Evolutionary conservation across 2,329 filamentous ascomycete genomes (phyloP).

Genomic region (Colletotrichum coccodes): DNA sequence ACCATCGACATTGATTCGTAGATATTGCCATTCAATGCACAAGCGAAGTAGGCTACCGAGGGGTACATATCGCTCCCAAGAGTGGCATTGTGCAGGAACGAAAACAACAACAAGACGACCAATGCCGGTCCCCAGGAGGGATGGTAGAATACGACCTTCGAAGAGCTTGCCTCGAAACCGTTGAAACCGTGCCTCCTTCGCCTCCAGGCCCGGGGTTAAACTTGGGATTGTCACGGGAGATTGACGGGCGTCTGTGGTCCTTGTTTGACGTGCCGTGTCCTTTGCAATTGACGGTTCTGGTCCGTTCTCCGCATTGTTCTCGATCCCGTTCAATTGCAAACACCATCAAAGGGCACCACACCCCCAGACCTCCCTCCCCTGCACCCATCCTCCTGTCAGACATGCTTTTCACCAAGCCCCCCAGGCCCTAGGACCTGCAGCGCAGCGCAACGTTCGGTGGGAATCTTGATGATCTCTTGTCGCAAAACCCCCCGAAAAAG

Average conservation of each 20-base stretch:
- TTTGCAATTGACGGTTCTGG: neutral
- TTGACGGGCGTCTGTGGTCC: conserved; percentile 24
- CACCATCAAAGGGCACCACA: neutral
- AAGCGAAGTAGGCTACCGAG: neutral
- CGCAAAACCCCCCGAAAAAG: conserved; percentile 5
- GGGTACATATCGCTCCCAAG: neutral
- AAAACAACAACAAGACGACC: neutral
- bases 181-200: conserved; percentile 20
- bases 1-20: neutral
- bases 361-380: neutral
- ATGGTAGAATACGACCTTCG: conserved; percentile 13
- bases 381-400: neutral
- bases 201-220: neutral
- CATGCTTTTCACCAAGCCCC: neutral
- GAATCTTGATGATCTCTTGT: conserved; percentile 7
- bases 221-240: conserved; percentile 22
- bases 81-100: conserved; percentile 10
- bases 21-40: conserved; percentile 8
- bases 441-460: conserved; percentile 2
- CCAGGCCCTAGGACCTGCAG: conserved; percentile 2
- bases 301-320: neutral
- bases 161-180: conserved; percentile 28
- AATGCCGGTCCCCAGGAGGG: too few species aligned
- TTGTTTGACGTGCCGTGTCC: conserved; percentile 17
- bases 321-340: neutral